Conservation (phyloP, 257 asterid genomes). For the Fraxinus americana region DNA sequence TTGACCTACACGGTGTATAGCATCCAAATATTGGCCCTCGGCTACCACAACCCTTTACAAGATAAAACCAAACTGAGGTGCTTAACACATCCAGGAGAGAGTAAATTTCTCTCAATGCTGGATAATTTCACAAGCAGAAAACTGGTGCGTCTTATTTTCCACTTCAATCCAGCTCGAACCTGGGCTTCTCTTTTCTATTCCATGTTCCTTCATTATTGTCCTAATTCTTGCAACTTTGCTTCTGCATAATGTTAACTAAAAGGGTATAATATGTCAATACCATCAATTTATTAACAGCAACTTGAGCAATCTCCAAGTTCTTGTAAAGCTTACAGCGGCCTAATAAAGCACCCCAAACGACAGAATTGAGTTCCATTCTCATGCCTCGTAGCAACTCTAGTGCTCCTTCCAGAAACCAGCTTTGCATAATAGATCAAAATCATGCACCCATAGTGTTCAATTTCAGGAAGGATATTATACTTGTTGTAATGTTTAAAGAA, state of each 20-base stretch:
- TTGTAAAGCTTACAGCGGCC: slow-evolving; percentile 77
- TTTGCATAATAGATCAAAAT: slow-evolving; percentile 64
- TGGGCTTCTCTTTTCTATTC: slow-evolving; percentile 61
- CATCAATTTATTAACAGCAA: slow-evolving; percentile 56
- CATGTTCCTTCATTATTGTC: slow-evolving; percentile 54
- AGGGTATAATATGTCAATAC: slow-evolving; percentile 58
- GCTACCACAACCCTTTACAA: slow-evolving; percentile 15
- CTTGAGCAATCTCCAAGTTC: slow-evolving; percentile 63
- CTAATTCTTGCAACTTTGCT: slow-evolving; percentile 57
- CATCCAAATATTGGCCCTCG: slow-evolving; percentile 9
- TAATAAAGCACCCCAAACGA: slow-evolving; percentile 74
- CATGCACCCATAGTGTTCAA: slow-evolving; percentile 86
- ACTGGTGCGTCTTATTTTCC: slow-evolving; percentile 53
- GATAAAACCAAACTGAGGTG: slow-evolving; percentile 27
- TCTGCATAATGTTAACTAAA: slow-evolving; percentile 69
- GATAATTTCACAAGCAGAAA: slow-evolving; percentile 70
- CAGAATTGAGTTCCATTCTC: slow-evolving; percentile 71
- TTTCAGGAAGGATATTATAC: slow-evolving; percentile 52
- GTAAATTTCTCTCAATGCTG: slow-evolving; percentile 47
- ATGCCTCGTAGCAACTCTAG: slow-evolving; percentile 56
- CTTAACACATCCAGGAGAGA: slow-evolving; percentile 43
- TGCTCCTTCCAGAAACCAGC: slow-evolving; percentile 82
- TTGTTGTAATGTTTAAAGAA: slow-evolving; percentile 58
- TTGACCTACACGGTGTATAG: neutral
- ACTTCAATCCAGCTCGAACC: slow-evolving; percentile 84